A percentile compares a stretch with the other conserved stretches of the same genome.
Conservation (phyloP, 2,329 filamentous ascomycete species). For the Calonectria pseudoreteaudii region DNA sequence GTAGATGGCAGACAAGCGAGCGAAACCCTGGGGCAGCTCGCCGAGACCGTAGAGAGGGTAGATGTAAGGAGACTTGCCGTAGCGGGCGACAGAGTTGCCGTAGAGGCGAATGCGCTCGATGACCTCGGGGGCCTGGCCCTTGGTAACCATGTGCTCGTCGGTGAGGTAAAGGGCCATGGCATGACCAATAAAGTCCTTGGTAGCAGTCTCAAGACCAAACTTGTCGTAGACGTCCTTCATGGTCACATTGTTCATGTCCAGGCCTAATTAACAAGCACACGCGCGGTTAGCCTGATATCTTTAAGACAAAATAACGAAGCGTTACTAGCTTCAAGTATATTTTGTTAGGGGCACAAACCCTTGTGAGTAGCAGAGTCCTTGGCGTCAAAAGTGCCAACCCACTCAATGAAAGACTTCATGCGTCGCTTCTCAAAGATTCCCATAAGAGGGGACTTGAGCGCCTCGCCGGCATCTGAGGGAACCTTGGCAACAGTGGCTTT, state of each 20-base stretch:
- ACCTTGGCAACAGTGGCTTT: constrained; percentile 97
- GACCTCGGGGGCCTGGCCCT: constrained; percentile 82
- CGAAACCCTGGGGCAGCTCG: constrained; percentile 97
- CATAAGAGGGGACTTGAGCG: constrained; percentile 93
- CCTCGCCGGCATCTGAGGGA: constrained; percentile 90
- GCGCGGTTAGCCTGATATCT: constrained; percentile 27
- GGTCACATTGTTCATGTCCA: constrained; percentile 81
- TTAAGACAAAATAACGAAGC: neutral
- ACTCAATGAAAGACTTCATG: constrained; percentile 96
- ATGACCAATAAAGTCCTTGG: constrained; percentile 96
- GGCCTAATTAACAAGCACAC: constrained; percentile 63
- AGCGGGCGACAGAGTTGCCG: constrained; percentile 96
- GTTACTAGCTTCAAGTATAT: neutral
- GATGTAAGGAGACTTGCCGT: constrained; percentile 99
- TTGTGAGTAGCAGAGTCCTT: constrained; percentile 90
- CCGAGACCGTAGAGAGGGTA: constrained; percentile 98
- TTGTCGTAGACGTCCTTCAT: constrained; percentile 99
- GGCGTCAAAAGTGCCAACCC: constrained; percentile 87
- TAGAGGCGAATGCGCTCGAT: constrained; percentile 95
- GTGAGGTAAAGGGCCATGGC: constrained; percentile 97
- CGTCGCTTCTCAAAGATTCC: constrained; percentile 97
- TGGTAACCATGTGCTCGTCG: constrained; percentile 83
- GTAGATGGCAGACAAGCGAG: constrained; percentile 97
- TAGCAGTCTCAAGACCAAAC: constrained; percentile 89
- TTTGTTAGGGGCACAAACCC: constrained; percentile 65